Base-by-base conservation (phyloP, 768 basidiomycete genomes). In the Ramaria sp. region DNA sequence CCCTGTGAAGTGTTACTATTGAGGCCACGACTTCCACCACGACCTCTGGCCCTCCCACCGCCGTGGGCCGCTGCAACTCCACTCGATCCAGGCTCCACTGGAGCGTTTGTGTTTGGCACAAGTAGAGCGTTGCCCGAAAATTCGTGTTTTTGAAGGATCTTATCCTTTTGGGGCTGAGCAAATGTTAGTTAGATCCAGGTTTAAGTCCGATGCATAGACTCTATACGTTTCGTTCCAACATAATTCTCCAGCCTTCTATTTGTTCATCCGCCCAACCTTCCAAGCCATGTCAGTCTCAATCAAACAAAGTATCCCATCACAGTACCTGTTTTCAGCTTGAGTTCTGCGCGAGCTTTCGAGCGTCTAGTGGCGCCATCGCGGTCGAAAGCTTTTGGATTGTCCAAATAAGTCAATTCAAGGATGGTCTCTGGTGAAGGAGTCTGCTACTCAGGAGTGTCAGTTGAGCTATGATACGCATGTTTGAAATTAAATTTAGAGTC, bases 161-260 rank as follows among this genome's bases (percentile, higher is more conserved):
- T 81, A 51, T 85, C 85, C 64, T 89, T 87, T 60, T 78, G 78
- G 2, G 85, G 85, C 82, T 87, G 62, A 49, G 27, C 51, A 27
- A 7, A 48, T 25, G 32, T n/a, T n/a, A n/a, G n/a, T n/a, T n/a
- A n/a, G n/a, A n/a, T n/a, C n/a, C n/a, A n/a, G n/a, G n/a, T n/a
- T n/a, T n/a, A n/a, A n/a, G n/a, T n/a, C n/a, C n/a, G n/a, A n/a
- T n/a, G 27, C n/a, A 58, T 10, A 5, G 32, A 12, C 6, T 43
- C 5, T 8, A 72, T 62, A 95, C 93, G 62, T 94, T 84, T 60
- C 85, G 71, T 55, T 97, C 94, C 56, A 96, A 66, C 85, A 95
- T 90, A 53, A 88, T 82, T 55, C 69, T 78, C 92, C 92, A 96
- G 0, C 92, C 93, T 66, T 96, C 92, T 25, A 96, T 82, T 63